Evolutionary conservation across 2,329 filamentous ascomycete species (phyloP).

Genomic region (Annulohypoxylon truncatum): DNA sequence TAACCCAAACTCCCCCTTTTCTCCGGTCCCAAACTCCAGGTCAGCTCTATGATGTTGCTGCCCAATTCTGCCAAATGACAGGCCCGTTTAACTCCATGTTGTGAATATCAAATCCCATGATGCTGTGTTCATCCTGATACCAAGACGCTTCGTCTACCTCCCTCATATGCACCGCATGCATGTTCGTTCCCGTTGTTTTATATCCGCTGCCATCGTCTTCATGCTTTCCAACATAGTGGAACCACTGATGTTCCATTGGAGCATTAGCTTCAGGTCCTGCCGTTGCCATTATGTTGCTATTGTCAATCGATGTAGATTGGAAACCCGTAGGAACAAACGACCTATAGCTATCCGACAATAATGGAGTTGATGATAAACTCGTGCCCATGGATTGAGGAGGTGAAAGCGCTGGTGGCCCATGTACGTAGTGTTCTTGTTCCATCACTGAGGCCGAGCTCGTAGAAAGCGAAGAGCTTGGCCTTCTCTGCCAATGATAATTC

Average conservation of each 20-base stretch:
- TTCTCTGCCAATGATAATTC: not conserved
- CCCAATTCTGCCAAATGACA: conserved; percentile 14
- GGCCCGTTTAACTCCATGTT: conserved; percentile 11
- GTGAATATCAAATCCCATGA: conserved; percentile 14
- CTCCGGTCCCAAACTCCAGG: not conserved
- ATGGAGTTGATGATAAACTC: conserved; percentile 4
- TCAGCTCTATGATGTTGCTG: not conserved
- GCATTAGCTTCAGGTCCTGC: not conserved
- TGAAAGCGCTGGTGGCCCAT: not conserved
- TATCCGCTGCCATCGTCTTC: not conserved
- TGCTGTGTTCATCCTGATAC: conserved; percentile 1
- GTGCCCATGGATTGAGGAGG: not conserved
- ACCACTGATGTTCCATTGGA: not conserved
- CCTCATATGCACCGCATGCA: conserved; percentile 4
- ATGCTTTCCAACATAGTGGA: not conserved
- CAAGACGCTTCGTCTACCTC: conserved; percentile 2
- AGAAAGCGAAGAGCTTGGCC: conserved; percentile 6
- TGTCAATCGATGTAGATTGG: not conserved
- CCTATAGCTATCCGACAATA: not conserved
- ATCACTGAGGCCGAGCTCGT: not conserved
- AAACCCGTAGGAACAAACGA: not conserved
- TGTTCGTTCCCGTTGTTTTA: not conserved
- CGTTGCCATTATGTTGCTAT: not conserved
- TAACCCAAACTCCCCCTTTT: not conserved
- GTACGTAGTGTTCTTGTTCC: not conserved